A percentile compares a stretch with the other conserved stretches of the same genome.
phyloP scores from a whole-genome alignment of 805 yeast genomes.

The Candida corydali region DNA sequence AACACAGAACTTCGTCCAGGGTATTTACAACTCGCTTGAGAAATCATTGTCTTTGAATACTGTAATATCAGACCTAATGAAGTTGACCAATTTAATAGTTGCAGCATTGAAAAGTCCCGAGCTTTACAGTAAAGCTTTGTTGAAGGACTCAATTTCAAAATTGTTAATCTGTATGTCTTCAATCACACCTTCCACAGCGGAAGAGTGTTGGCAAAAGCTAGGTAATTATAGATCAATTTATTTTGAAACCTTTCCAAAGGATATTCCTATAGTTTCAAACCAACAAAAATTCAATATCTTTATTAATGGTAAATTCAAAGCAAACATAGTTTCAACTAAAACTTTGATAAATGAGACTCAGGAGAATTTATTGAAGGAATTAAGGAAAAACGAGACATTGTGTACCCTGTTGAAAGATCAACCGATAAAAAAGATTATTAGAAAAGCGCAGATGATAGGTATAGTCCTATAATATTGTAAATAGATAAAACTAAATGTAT shows the following conservation, averaged over 20 bases:
- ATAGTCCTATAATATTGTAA: constrained; percentile 18
- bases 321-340: constrained; percentile 33
- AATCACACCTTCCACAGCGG: constrained; percentile 75
- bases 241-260: constrained; percentile 61
- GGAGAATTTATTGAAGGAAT: constrained; percentile 29
- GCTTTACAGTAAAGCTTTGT: constrained; percentile 33
- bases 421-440: constrained; percentile 50
- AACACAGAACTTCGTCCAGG: constrained; percentile 41
- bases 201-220: constrained; percentile 67
- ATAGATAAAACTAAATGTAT: constrained; percentile 1
- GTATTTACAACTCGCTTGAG: constrained; percentile 58
- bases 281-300: constrained; percentile 51
- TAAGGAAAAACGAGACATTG: constrained; percentile 32
- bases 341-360: constrained; percentile 33
- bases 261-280: constrained; percentile 37
- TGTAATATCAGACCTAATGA: constrained; percentile 86
- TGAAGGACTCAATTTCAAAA: constrained; percentile 46
- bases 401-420: constrained; percentile 35
- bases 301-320: constrained; percentile 68
- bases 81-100: constrained; percentile 47
- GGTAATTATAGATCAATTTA: constrained; percentile 48
- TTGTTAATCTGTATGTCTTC: constrained; percentile 69
- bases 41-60: constrained; percentile 69
- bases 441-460: constrained; percentile 48
- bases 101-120: constrained; percentile 31